Conservation (phyloP, 306 rosid genomes). For the Casuarina glauca region DNA sequence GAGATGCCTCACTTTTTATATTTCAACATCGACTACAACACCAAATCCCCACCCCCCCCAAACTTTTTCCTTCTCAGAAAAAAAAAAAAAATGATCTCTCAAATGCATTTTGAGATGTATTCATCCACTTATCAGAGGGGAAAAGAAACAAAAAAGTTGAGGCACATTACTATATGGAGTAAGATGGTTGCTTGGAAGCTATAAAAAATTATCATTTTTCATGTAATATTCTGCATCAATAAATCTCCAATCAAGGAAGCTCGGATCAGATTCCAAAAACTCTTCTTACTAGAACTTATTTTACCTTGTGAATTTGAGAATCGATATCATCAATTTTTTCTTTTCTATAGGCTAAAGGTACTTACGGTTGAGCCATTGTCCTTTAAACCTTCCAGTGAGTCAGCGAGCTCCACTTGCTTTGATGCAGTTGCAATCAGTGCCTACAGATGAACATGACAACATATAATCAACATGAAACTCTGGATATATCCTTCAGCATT, state of each 20-base stretch:
- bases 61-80: no score
- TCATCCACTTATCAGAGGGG: neutral
- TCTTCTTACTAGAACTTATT: slow-evolving; percentile 9
- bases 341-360: slow-evolving; percentile 24
- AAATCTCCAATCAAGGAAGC: neutral
- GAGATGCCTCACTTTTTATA: no score
- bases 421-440: slow-evolving; percentile 87
- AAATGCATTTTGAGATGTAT: no score
- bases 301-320: slow-evolving; percentile 1
- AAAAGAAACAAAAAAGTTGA: neutral
- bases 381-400: slow-evolving; percentile 72
- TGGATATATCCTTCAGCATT: slow-evolving; percentile 21
- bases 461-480: slow-evolving; percentile 27
- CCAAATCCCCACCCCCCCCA: no score
- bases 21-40: no score
- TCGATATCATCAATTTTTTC: slow-evolving; percentile 9
- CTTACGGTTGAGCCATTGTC: slow-evolving; percentile 59
- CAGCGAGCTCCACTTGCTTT: slow-evolving; percentile 91
- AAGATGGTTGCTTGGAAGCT: neutral
- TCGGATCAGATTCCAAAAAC: neutral
- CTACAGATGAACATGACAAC: slow-evolving; percentile 42
- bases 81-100: no score
- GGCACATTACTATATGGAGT: neutral
- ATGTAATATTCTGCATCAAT: neutral
- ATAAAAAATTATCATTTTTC: neutral